Conservation (phyloP, 192 early-diverging fungal species). For the Linnemannia exigua region DNA sequence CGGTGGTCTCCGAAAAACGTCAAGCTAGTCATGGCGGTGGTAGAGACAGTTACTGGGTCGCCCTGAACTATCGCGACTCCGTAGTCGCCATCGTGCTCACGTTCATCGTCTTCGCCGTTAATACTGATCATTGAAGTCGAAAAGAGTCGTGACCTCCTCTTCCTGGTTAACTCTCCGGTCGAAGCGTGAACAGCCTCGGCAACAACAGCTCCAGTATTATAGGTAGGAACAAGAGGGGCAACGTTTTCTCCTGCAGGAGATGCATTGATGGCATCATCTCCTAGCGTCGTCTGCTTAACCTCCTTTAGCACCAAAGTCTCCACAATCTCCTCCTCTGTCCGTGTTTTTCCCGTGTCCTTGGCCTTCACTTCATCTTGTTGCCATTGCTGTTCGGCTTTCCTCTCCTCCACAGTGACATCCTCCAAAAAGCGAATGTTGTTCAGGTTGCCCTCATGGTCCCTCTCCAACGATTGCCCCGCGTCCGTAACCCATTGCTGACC, state of each 20-base stretch:
- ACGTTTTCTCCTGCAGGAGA: not conserved
- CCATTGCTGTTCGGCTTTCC: not conserved
- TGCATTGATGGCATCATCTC: not conserved
- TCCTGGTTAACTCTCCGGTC: not conserved
- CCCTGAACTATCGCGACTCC: conserved; percentile 9
- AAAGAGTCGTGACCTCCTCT: not conserved
- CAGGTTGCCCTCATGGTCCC: conserved; percentile 27
- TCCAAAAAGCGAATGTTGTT: conserved; percentile 26
- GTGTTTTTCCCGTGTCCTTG: not conserved
- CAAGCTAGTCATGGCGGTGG: not conserved
- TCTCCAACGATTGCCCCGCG: conserved; percentile 6
- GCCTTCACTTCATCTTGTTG: not conserved
- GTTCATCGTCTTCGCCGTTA: conserved; percentile 1
- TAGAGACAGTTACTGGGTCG: conserved; percentile 7
- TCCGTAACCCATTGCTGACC: conserved; percentile 31
- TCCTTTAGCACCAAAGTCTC: not conserved
- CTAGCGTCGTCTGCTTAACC: not conserved
- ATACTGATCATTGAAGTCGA: not conserved
- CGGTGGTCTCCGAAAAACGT: not conserved
- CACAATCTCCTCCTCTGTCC: not conserved
- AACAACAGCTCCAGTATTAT: not conserved
- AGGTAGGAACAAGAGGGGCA: not conserved
- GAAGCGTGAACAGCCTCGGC: too few relatives aligned
- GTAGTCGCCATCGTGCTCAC: conserved; percentile 21
- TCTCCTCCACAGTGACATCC: conserved; percentile 1